Percentiles rank a stretch among this genome's conserved stretches.
Conservation (phyloP, 2,329 filamentous ascomycete genomes). For the Calonectria hongkongensis region DNA sequence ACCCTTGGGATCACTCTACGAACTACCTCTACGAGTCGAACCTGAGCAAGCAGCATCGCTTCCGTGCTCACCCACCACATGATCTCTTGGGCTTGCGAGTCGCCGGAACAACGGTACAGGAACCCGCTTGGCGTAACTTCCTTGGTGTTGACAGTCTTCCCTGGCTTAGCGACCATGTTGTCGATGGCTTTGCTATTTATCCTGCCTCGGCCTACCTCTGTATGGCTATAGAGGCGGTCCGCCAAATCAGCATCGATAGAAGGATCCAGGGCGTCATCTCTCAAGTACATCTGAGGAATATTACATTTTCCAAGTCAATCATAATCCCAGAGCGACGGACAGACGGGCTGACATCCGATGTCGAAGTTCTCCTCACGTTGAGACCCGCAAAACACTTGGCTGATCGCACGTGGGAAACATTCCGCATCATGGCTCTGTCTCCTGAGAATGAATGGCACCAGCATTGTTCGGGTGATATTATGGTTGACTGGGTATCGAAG, state of each 20-base stretch:
- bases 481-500: constrained; percentile 31
- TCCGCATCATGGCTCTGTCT: constrained; percentile 40
- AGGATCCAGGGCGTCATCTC: constrained; percentile 34
- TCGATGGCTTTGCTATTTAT: constrained; percentile 65
- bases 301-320: constrained; percentile 42
- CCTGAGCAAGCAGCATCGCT: constrained; percentile 57
- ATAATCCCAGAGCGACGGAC: constrained; percentile 41
- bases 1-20: constrained; percentile 63
- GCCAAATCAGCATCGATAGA: constrained; percentile 40
- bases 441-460: constrained; percentile 39
- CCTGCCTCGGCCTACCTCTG: constrained; percentile 61
- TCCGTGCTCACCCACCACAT: constrained; percentile 59
- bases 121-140: constrained; percentile 50
- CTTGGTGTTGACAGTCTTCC: constrained; percentile 54
- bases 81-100: constrained; percentile 58
- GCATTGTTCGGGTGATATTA: constrained; percentile 38
- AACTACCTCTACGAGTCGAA: constrained; percentile 60
- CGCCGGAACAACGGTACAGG: constrained; percentile 37
- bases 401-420: constrained; percentile 40
- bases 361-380: constrained; percentile 40
- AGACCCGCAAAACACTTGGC: constrained; percentile 30
- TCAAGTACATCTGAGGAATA: constrained; percentile 36
- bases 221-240: constrained; percentile 54
- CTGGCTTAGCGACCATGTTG: constrained; percentile 66
- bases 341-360: constrained; percentile 39